Base-by-base conservation (phyloP, 495 filamentous ascomycete species). In the Penicillium bialowiezense region DNA sequence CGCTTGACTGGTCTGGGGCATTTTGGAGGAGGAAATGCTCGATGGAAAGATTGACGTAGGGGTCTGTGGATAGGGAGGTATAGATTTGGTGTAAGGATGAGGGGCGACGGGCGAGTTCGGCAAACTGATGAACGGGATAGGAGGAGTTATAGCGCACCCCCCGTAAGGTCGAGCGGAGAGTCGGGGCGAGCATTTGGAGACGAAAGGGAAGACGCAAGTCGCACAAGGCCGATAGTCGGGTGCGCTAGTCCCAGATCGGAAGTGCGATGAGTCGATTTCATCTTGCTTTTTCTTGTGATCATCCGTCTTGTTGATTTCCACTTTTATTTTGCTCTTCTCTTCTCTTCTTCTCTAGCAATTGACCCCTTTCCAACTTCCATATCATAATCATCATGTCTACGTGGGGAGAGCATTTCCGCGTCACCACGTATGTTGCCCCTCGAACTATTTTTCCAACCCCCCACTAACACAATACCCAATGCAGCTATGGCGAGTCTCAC, bases 31-130 rank as follows among this genome's bases (percentile, higher is more conserved):
- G 83, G 67, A 87, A 85, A 64, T 97, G 88, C 72, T 98, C 93
- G 61, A 96, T 87, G n/a, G 90, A 88, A 42, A 98, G 88, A 70
- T 98, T 98, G 48, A 95, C 67, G 68, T 86, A 89, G n/a, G 95
- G 91, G 61, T 91, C 80, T 17, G 68, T 68, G 47, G 76, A 85
- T 48, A 74, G 72, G 21, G 91, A 96, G 51, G 88, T 77, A 73
- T 95, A 95, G 56, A 91, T 81, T 54, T 87, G 84, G 44, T 82
- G 69, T 28, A 67, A 86, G 68, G 64, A 76, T 26, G 64, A 57
- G 33, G 56, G 61, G 24, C 72, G 69, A 36, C 64, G 55, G 46
- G 70, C 70, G 24, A 71, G 59, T 46, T 76, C 69, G 13, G 74
- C 60, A 52, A 80, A 77, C 10, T 60, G 55, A 33, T 64, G 44